Evolutionary conservation across 306 rosid species (phyloP).

Genomic region (Coriaria nepalensis): DNA sequence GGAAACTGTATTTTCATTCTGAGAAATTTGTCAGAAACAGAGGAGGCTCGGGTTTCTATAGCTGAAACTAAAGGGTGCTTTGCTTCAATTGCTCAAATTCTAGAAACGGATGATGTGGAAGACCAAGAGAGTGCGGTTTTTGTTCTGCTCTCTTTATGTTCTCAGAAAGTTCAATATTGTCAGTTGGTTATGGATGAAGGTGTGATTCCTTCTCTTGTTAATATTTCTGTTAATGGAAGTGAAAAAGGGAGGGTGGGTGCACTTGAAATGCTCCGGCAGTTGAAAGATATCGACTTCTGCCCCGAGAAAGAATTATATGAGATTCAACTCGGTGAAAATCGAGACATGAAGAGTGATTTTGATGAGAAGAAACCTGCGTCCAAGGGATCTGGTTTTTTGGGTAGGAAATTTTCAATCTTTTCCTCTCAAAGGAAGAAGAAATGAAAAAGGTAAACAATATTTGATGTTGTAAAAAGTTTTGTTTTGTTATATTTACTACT

Average conservation of each 20-base stretch:
- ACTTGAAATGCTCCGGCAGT: conserved; percentile 43
- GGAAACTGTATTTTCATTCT: conserved; percentile 41
- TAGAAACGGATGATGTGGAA: conserved; percentile 37
- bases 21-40: conserved; percentile 45
- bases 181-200: conserved; percentile 42
- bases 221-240: conserved; percentile 52
- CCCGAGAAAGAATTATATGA: conserved; percentile 19
- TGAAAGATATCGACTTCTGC: conserved; percentile 26
- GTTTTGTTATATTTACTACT: no score
- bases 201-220: conserved; percentile 34
- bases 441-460: not conserved
- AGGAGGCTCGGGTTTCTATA: conserved; percentile 41
- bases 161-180: conserved; percentile 47
- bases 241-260: conserved; percentile 48
- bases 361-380: conserved; percentile 26
- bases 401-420: conserved; percentile 29
- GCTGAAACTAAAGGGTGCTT: conserved; percentile 72
- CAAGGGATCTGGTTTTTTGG: conserved; percentile 25
- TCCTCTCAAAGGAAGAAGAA: conserved; percentile 29
- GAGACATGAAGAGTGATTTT: conserved; percentile 12
- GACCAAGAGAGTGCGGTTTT: conserved; percentile 66
- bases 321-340: conserved; percentile 17
- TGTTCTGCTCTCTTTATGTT: conserved; percentile 59
- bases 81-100: conserved; percentile 39
- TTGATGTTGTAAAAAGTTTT: no score